Evolutionary conservation across 2,329 filamentous ascomycete genomes (phyloP).

Genomic region (Fusarium sp.): DNA sequence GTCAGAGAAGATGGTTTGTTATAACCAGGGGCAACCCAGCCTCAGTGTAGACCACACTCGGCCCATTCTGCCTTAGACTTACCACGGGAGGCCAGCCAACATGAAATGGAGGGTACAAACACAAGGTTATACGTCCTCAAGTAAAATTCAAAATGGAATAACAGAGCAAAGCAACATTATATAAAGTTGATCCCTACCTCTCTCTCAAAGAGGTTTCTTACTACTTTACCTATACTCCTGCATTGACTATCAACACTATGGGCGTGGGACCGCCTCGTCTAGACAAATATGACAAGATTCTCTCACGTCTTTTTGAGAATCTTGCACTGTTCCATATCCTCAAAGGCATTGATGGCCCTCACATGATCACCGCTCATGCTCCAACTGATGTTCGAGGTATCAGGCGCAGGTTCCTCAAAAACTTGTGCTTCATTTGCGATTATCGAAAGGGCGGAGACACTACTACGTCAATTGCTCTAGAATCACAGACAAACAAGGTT

Average conservation of each 20-base stretch:
- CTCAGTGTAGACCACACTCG: not conserved
- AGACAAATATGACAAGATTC: slow-evolving; percentile 13
- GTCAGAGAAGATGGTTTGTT: not conserved
- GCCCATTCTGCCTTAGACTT: slow-evolving; percentile 3
- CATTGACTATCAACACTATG: not conserved
- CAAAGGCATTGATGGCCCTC: slow-evolving; percentile 23
- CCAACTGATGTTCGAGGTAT: not conserved
- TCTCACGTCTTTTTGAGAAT: slow-evolving; percentile 39
- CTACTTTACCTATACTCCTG: not conserved
- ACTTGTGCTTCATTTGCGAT: slow-evolving; percentile 59
- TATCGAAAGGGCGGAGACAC: slow-evolving; percentile 57
- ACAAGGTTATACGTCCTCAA: not conserved
- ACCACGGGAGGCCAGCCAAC: slow-evolving; percentile 17
- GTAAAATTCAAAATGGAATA: not conserved
- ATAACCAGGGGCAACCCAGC: not conserved
- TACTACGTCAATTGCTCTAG: slow-evolving; percentile 57
- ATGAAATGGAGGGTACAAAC: not conserved
- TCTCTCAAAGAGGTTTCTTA: not conserved
- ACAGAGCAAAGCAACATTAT: not conserved
- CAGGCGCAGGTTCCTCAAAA: slow-evolving; percentile 49
- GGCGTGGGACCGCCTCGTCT: slow-evolving; percentile 28
- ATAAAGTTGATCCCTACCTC: not conserved
- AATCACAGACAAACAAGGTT: slow-evolving; percentile 46
- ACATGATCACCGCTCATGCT: not conserved
- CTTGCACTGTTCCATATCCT: slow-evolving; percentile 31